Conservation (phyloP, 805 yeast species). For the Myxozyma lipomycoides region DNA sequence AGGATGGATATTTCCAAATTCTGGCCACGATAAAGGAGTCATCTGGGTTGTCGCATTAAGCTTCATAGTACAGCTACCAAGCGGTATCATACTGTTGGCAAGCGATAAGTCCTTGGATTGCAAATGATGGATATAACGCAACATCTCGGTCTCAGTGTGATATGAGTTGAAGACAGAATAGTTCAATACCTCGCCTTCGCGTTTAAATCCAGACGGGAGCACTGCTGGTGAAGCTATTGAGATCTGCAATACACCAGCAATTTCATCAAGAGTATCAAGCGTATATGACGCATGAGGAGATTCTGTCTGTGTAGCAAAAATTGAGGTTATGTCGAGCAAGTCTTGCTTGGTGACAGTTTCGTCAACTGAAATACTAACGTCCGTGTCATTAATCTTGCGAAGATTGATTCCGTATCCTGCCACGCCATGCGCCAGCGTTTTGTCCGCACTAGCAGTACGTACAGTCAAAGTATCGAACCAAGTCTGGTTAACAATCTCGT, state of each 20-base stretch:
- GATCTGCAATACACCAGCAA: constrained; percentile 15
- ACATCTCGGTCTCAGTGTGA: constrained; percentile 92
- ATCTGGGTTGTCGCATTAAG: constrained; percentile 92
- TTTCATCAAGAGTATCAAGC: constrained; percentile 16
- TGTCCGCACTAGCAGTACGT: constrained; percentile 50
- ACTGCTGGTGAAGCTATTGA: constrained; percentile 53
- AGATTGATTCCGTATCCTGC: constrained; percentile 65
- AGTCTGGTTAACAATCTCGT: constrained; percentile 51
- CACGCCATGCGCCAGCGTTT: constrained; percentile 55
- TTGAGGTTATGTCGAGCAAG: constrained; percentile 50
- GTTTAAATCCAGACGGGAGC: constrained; percentile 39
- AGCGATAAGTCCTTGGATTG: constrained; percentile 87
- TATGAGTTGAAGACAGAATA: constrained; percentile 79
- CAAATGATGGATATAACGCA: constrained; percentile 79
- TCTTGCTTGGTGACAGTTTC: constrained; percentile 74
- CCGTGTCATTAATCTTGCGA: constrained; percentile 57
- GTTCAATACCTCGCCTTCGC: constrained; percentile 43
- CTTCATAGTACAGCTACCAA: constrained; percentile 98
- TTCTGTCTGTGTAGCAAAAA: constrained; percentile 50
- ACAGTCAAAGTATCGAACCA: constrained; percentile 90
- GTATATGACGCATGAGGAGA: constrained; percentile 6
- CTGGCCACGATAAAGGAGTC: constrained; percentile 94
- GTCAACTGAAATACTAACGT: constrained; percentile 81
- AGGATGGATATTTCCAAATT: constrained; percentile 83
- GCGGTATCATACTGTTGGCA: constrained; percentile 94